A percentile compares a stretch with the other conserved stretches of the same genome.
phyloP scores from a whole-genome alignment of 2,329 filamentous ascomycete species.

The Penicillium vulpinum region DNA sequence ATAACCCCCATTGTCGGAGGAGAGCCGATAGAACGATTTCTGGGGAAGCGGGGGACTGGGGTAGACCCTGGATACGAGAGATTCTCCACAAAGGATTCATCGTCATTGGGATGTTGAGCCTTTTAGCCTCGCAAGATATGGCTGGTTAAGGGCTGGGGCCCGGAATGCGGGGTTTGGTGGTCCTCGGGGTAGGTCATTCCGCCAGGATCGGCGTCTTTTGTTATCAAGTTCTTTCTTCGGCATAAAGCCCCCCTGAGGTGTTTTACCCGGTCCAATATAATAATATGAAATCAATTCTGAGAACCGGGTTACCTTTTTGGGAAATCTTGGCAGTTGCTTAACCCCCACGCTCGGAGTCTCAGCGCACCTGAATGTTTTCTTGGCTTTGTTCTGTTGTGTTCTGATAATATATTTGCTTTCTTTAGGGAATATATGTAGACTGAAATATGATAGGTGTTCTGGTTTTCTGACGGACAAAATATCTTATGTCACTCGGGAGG shows the following conservation, averaged over 20 bases:
- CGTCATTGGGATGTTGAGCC: not conserved
- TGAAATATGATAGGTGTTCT: not conserved
- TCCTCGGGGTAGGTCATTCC: not conserved
- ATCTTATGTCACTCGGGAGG: not conserved
- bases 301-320: not conserved
- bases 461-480: not conserved
- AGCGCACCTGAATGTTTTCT: not conserved
- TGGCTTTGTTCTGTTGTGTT: not conserved
- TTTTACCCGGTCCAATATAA: not conserved
- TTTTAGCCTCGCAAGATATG: not conserved
- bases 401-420: not conserved
- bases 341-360: not conserved
- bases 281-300: not conserved
- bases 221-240: not conserved
- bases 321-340: slow-evolving; percentile 1
- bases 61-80: slow-evolving; percentile 15
- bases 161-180: not conserved
- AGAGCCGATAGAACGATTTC: slow-evolving; percentile 24
- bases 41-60: slow-evolving; percentile 21
- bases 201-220: not conserved
- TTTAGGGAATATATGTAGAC: not conserved
- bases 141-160: not conserved
- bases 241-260: not conserved
- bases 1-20: slow-evolving; percentile 24
- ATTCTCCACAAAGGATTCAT: not conserved